Base-by-base conservation (phyloP, 2,329 filamentous ascomycete species). In the Chaetomiaceae sp. region DNA sequence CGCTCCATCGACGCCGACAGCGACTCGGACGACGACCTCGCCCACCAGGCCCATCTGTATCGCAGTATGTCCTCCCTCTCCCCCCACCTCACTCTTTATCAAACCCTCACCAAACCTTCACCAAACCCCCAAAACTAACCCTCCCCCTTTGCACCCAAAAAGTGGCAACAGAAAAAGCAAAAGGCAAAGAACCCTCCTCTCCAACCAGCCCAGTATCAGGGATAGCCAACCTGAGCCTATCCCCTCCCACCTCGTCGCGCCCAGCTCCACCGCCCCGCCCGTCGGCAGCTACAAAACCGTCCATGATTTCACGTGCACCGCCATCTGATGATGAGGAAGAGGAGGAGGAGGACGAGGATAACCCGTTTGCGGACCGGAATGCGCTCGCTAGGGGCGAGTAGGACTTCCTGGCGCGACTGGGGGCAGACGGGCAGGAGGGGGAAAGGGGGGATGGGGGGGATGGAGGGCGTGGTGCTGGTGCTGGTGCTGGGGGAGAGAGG, bases 291-390 rank as follows among this genome's bases (percentile, higher is more conserved):
- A 72, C 72, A 3, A 78, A 74, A 53, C 81, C 82, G 48, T 72
- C 72, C 27, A 72, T 76, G 53, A 72, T 75, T 33, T 70, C 73
- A n/a, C n/a, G n/a, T n/a, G 10, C 65, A 55, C 6, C 52, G 58
- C 67, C 67, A 31, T 70, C 74, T 27, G 73, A 78, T n/a, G 77
- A 82, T 53, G 70, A 71, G 3, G 73, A 69, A 25, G 73, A 76
- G 7, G 79, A 79, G 3, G 83, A 87, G 7, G 83, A 87, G n/a
- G 85, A 89, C 38, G 86, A 90, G n/a, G 79, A 93, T 56, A 82
- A 95, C 63, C 90, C 90, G 0, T 96, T 96, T 66, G 88, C 87
- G 4, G 89, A 96, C 65, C 80, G 79, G 37, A 91, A 95, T 64
- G 87, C 83, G 4, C 76, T 88, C 3, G 65, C 66, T 5, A 65